Base-by-base conservation (phyloP, 2,329 filamentous ascomycete genomes). In the Colletotrichum tanaceti region DNA sequence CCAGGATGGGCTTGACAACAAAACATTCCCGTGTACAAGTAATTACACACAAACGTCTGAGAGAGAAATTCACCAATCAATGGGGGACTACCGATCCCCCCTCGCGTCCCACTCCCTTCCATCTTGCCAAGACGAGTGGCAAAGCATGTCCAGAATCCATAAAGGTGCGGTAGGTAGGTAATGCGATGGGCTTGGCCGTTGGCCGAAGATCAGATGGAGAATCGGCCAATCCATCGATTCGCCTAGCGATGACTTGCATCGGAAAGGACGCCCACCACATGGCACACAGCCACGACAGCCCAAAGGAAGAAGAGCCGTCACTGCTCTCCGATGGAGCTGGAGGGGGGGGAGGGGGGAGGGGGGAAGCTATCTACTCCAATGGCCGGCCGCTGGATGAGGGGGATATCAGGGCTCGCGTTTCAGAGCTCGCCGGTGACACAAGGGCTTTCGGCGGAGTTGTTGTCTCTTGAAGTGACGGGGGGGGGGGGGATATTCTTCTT, bases 121-220 rank as follows among this genome's bases (percentile, higher is more conserved):
- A n/a, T 20, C 18, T 22, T 43, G 18, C 16, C 35, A 11, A 10
- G 20, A 32, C 24, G 16, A 35, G n/a, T 10, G 32, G 35, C 35
- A 41, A 57, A 44, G 57, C 41, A 18, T 52, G 43, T 32, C 44
- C 11, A 11, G 9, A 57, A 65, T 35, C 49, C 28, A 35, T 7
- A 35, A 35, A 35, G 32, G n/a, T n/a, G n/a, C n/a, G n/a, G n/a
- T n/a, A n/a, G n/a, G n/a, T n/a, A n/a, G n/a, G 46, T 49, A 55
- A 32, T 39, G 24, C 43, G 13, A 55, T 44, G 44, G 32, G 39
- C 20, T 22, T 52, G 61, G 54, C 54, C 43, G 43, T 22, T 68
- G 55, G 62, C 66, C 57, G 63, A 69, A 66, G 24, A 66, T 69
- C 66, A 61, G 66, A 69, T 39, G 57, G 52, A 61, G 14, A 28